Percentiles rank a stretch among this genome's conserved stretches.
These are phyloP conservation scores for Colletotrichum graminicola DNA, from an alignment of 2,329 filamentous ascomycete species.

Conservation along the genomic window DNA sequence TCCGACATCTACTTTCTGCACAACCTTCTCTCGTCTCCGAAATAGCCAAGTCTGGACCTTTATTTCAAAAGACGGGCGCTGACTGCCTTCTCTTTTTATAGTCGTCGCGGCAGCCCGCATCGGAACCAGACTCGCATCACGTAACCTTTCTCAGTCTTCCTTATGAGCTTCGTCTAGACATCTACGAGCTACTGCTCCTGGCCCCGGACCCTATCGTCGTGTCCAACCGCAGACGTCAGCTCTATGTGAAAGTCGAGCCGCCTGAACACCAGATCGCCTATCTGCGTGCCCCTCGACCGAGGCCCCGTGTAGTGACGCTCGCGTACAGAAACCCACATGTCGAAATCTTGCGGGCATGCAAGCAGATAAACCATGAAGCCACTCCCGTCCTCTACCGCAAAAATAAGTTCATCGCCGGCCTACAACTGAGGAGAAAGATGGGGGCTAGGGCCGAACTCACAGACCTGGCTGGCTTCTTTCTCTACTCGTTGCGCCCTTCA, in stretches of 20 bases:
- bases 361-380: constrained; percentile 48
- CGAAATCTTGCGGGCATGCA: constrained; percentile 49
- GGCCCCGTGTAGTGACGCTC: constrained; percentile 28
- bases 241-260: constrained; percentile 32
- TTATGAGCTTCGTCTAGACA: constrained; percentile 48
- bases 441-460: not conserved
- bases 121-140: constrained; percentile 7
- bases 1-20: not conserved
- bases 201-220: constrained; percentile 36
- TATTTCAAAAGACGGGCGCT: not conserved
- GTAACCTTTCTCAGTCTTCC: constrained; percentile 46
- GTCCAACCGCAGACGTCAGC: constrained; percentile 36
- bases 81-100: constrained; percentile 16
- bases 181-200: constrained; percentile 46
- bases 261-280: constrained; percentile 33
- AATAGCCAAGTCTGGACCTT: not conserved
- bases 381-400: constrained; percentile 48
- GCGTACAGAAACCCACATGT: constrained; percentile 42
- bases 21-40: not conserved
- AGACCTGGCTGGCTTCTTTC: constrained; percentile 41
- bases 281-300: constrained; percentile 28
- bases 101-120: constrained; percentile 3
- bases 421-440: constrained; percentile 39
- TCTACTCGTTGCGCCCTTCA: constrained; percentile 43
- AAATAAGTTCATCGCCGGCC: constrained; percentile 47